A percentile compares a stretch with the other conserved stretches of the same genome.
These are phyloP conservation scores for Rubus idaeus DNA, from an alignment of 306 rosid genomes.

Conservation along the genomic window DNA sequence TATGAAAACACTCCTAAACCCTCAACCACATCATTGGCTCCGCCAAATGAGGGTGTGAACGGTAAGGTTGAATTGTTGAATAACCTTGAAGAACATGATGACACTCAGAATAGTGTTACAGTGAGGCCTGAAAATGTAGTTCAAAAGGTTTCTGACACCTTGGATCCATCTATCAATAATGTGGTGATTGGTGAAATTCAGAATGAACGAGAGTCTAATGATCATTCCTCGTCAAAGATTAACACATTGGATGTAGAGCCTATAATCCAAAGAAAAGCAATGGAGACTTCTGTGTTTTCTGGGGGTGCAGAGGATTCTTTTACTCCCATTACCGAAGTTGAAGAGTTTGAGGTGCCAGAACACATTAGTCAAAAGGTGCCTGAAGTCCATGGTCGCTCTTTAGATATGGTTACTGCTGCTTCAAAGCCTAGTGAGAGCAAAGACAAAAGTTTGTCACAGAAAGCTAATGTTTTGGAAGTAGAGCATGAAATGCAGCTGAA, in stretches of 20 bases:
- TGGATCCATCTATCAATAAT: constrained; percentile 14
- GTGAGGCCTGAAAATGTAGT: constrained; percentile 21
- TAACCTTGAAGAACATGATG: constrained; percentile 33
- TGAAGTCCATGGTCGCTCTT: constrained; percentile 19
- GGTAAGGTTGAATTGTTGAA: constrained; percentile 37
- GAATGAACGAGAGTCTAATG: constrained; percentile 13
- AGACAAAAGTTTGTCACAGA: background rate
- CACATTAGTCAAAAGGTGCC: constrained; percentile 24
- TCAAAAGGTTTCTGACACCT: constrained; percentile 25
- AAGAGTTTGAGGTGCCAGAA: constrained; percentile 34
- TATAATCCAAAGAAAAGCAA: background rate
- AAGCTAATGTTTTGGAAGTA: constrained; percentile 17
- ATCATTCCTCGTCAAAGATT: constrained; percentile 11
- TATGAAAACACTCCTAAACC: constrained; percentile 27
- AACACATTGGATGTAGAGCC: constrained; percentile 12
- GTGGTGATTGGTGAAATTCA: constrained; percentile 14
- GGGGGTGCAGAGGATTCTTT: constrained; percentile 5
- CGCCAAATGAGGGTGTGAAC: constrained; percentile 26
- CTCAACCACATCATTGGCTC: constrained; percentile 15
- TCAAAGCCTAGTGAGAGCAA: constrained; percentile 24
- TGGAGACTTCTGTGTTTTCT: constrained; percentile 20
- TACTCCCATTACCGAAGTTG: constrained; percentile 31
- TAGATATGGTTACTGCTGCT: constrained; percentile 22
- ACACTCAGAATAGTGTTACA: constrained; percentile 18
- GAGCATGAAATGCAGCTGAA: constrained; percentile 25